Evolutionary conservation across 495 filamentous ascomycete species (phyloP).

Genomic region (Xylaria castorea): DNA sequence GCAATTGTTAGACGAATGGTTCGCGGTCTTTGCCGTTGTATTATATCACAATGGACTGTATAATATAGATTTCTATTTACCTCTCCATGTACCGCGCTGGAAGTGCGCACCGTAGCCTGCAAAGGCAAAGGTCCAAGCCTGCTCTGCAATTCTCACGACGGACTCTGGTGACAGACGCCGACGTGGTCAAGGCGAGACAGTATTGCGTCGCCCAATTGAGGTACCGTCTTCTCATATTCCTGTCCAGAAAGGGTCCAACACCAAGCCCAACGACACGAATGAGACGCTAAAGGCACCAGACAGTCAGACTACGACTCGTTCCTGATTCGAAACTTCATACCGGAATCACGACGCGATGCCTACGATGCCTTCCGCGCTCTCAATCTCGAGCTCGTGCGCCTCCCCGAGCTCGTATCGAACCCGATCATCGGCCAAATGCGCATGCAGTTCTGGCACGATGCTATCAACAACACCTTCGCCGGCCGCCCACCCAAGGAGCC

Average conservation of each 20-base stretch:
- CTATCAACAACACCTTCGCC: constrained; percentile 73
- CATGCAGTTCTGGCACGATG: constrained; percentile 93
- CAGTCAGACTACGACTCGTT: constrained; percentile 87
- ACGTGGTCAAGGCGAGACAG: constrained; percentile 54
- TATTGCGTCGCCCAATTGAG: constrained; percentile 57
- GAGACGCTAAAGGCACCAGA: constrained; percentile 51
- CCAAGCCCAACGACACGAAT: background rate
- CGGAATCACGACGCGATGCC: constrained; percentile 70
- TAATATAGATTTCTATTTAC: constrained; percentile 24
- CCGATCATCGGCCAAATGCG: constrained; percentile 83
- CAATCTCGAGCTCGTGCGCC: constrained; percentile 86
- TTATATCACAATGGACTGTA: constrained; percentile 29
- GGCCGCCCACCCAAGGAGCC: constrained; percentile 84
- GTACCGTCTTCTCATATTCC: constrained; percentile 33
- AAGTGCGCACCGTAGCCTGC: constrained; percentile 34
- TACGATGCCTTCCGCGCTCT: constrained; percentile 92
- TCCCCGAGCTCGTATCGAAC: constrained; percentile 86
- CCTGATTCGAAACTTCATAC: constrained; percentile 84
- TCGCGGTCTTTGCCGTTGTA: background rate
- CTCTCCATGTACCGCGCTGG: constrained; percentile 38
- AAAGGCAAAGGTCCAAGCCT: constrained; percentile 22
- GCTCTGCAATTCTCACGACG: constrained; percentile 30
- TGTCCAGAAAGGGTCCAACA: background rate
- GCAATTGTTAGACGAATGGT: background rate
- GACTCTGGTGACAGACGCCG: constrained; percentile 42